Evolutionary conservation across 768 basidiomycete species (phyloP).

Genomic region (Amanita rubescens): DNA sequence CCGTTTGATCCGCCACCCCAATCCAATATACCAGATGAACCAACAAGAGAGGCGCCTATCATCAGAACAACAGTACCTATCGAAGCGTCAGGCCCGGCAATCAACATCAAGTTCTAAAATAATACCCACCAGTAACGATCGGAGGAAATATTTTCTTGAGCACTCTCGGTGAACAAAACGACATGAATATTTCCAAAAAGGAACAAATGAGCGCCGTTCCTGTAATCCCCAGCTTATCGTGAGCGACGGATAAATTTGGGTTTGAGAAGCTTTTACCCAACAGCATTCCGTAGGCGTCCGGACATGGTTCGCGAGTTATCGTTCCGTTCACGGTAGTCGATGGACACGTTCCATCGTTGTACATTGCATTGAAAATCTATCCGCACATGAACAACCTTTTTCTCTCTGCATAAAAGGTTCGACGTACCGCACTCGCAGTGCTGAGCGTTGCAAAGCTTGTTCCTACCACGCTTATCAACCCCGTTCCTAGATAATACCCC

Average conservation of each 20-base stretch:
- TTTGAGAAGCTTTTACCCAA: constrained; percentile 41
- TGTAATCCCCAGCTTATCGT: constrained; percentile 19
- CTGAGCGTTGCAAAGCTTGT: constrained; percentile 75
- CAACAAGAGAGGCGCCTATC: constrained; percentile 75
- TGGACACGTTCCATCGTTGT: constrained; percentile 72
- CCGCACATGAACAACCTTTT: not conserved
- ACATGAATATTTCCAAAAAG: constrained; percentile 73
- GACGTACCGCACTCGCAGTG: constrained; percentile 57
- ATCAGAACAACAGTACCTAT: constrained; percentile 70
- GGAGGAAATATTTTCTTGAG: constrained; percentile 72
- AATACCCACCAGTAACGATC: constrained; percentile 54
- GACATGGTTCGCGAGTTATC: constrained; percentile 53
- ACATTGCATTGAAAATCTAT: constrained; percentile 71
- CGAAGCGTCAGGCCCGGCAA: not conserved
- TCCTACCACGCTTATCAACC: constrained; percentile 74
- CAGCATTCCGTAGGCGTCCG: constrained; percentile 74
- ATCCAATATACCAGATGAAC: constrained; percentile 64
- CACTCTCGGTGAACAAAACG: constrained; percentile 60
- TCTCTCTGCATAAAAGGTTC: not conserved
- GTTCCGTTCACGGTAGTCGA: constrained; percentile 52
- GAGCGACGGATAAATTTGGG: not conserved
- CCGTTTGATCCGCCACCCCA: constrained; percentile 83
- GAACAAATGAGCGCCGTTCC: constrained; percentile 74
- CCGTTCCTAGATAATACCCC: constrained; percentile 71
- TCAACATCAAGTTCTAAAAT: not conserved